phyloP scores from a whole-genome alignment of 2,329 filamentous ascomycete species.

The Neofusicoccum sp. region DNA sequence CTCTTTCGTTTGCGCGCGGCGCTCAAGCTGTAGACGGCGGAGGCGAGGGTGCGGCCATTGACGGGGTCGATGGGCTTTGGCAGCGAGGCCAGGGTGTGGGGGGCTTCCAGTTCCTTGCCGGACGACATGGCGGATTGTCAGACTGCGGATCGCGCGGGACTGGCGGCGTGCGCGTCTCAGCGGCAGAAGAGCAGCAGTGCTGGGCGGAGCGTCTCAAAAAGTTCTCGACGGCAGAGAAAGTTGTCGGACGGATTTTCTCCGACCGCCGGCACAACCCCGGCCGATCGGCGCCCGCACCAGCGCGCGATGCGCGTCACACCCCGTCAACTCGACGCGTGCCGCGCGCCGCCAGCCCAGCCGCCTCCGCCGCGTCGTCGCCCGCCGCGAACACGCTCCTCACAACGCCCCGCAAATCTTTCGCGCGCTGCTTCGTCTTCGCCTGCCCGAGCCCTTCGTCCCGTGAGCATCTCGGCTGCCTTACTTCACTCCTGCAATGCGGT shows the following conservation, averaged over 20 bases:
- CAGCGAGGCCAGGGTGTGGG: slow-evolving; percentile 44
- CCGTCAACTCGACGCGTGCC: slow-evolving; percentile 6
- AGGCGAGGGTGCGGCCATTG: slow-evolving; percentile 45
- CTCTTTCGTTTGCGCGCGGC: slow-evolving; percentile 60
- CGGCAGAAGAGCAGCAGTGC: background rate
- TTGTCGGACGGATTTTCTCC: slow-evolving; percentile 15
- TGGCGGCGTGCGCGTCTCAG: background rate
- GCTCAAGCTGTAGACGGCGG: slow-evolving; percentile 53
- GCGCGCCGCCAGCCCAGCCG: background rate
- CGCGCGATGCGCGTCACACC: slow-evolving; percentile 5
- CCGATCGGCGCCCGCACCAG: background rate
- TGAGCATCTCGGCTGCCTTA: background rate
- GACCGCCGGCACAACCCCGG: slow-evolving; percentile 2
- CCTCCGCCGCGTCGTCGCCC: background rate
- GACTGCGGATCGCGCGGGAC: slow-evolving; percentile 20
- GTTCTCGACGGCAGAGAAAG: slow-evolving; percentile 16
- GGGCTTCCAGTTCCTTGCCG: slow-evolving; percentile 35
- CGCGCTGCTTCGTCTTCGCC: background rate
- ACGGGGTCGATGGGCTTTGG: slow-evolving; percentile 42
- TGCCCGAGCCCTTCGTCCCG: too few species aligned
- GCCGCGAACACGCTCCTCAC: background rate
- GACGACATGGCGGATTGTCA: slow-evolving; percentile 36
- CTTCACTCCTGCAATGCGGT: background rate
- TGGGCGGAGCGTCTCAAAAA: slow-evolving; percentile 14
- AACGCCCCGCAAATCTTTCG: background rate